A percentile compares a stretch with the other conserved stretches of the same genome.
Conservation (phyloP, 1,139 yeast genomes). For the Candida sanyaensis region DNA sequence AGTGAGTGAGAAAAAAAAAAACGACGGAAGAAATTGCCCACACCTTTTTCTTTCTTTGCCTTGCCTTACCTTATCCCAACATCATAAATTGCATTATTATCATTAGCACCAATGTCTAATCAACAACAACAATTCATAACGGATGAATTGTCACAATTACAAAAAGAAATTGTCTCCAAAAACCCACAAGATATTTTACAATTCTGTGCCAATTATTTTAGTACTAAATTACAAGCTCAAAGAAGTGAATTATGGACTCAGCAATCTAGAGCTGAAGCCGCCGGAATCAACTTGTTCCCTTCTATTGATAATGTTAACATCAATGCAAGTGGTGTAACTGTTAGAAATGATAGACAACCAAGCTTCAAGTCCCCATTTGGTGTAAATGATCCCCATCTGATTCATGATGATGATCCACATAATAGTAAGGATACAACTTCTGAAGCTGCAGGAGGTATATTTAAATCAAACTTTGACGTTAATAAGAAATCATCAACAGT, state of each 20-base stretch:
- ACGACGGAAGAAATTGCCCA: constrained; percentile 2
- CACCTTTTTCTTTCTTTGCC: constrained; percentile 1
- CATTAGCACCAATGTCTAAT: constrained; percentile 6
- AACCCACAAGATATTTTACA: constrained; percentile 72
- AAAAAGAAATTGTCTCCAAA: constrained; percentile 59
- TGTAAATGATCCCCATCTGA: constrained; percentile 61
- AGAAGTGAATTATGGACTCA: constrained; percentile 56
- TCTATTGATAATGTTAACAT: constrained; percentile 29
- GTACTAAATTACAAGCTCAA: constrained; percentile 60
- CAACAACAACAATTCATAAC: constrained; percentile 18
- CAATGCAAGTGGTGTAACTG: constrained; percentile 18
- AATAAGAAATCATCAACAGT: constrained; percentile 25
- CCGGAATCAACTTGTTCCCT: constrained; percentile 57
- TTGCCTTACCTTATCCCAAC: neutral
- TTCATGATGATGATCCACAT: constrained; percentile 22
- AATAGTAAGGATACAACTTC: constrained; percentile 12
- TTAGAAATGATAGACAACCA: constrained; percentile 41
- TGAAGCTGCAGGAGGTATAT: constrained; percentile 23
- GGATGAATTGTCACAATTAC: constrained; percentile 62
- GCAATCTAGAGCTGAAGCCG: constrained; percentile 51
- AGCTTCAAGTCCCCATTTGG: constrained; percentile 67
- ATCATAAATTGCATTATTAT: neutral
- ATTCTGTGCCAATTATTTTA: constrained; percentile 74
- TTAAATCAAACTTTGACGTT: constrained; percentile 49
- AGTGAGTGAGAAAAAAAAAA: neutral